Evolutionary conservation across 192 early-diverging fungal species (phyloP).

Genomic region (Rhizophagus sp.): DNA sequence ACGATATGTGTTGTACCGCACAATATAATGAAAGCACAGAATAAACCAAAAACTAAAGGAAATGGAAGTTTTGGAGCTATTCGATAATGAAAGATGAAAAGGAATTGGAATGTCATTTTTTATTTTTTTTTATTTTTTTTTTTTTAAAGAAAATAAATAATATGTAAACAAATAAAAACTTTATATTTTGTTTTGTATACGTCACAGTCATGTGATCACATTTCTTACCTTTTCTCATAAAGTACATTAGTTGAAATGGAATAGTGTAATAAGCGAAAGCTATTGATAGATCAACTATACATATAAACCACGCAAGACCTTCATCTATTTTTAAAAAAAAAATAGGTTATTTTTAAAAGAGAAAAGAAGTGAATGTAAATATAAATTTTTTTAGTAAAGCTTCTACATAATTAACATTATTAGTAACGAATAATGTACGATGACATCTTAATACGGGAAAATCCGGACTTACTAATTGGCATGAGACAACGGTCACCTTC

Average conservation of each 20-base stretch:
- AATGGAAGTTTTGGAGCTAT: constrained; percentile 13
- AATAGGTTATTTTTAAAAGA: no score
- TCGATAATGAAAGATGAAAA: not conserved
- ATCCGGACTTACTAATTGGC: constrained; percentile 13
- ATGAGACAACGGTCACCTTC: constrained; percentile 15
- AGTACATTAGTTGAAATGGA: constrained; percentile 19
- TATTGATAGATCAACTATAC: constrained; percentile 9
- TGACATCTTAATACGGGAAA: not conserved
- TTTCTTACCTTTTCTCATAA: constrained; percentile 14
- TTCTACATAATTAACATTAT: no score
- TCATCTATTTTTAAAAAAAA: not conserved
- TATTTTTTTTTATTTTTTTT: no score
- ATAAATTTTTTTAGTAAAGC: no score
- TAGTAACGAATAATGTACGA: not conserved
- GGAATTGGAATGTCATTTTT: not conserved
- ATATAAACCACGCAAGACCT: not conserved
- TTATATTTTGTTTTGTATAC: not conserved
- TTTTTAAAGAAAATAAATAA: no score
- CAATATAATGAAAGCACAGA: constrained; percentile 14
- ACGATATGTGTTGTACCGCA: constrained; percentile 15
- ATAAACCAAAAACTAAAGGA: constrained; percentile 17
- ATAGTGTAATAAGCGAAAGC: constrained; percentile 14
- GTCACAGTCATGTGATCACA: not conserved
- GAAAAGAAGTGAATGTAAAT: no score
- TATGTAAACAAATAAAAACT: no score